Base-by-base conservation (phyloP, 192 early-diverging fungal genomes). In the Chytriomyces sp. region DNA sequence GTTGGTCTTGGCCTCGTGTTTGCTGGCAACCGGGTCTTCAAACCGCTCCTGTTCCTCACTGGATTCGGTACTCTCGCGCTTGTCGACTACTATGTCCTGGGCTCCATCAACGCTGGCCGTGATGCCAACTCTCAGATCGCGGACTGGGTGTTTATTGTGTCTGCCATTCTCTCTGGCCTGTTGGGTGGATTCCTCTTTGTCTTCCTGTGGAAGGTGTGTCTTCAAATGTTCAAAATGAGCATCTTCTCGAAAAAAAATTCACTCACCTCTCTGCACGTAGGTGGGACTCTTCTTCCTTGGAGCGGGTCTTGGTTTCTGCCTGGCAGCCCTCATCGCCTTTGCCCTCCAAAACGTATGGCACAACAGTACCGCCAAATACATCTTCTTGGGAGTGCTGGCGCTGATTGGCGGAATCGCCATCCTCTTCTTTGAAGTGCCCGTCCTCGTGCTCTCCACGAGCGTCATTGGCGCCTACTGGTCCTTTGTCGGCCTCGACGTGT, bases 401-500 rank as follows among this genome's bases (percentile, higher is more conserved):
- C 12, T 49, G 14, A 49, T 49, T 49, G 44, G 44, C 22, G 44
- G 44, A 19, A 49, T 49, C 2, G 44, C 44, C 44, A 49, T 49
- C 22, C 44, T 49, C 14, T 49, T 49, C 44, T 22, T 12, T 22
- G 44, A 49, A 49, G 22, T 19, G 2, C 14, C 12, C 12, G 14
- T 49, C 22, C 44, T 49, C 44, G 44, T 49, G 14, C 22, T 49
- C 14, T 12, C 44, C 44, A 85, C 85, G 5, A 59, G 79, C 3
- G 63, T 87, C 53, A 59, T 84, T 37, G 85, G 87, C 14, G 74
- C 83, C 12, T 85, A 79, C 41, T 64, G 81, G 5, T 74, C 87
- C 31, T 80, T 90, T 33, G 37, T 81, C 22, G 87, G 85, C 7
- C 61, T 89, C 0, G 87, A 89, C 62, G 40, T 85, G 1, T 90